A percentile compares a stretch with the other conserved stretches of the same genome.
These are phyloP conservation scores for Allantophomopsis cytisporea DNA, from an alignment of 2,329 filamentous ascomycete species.

Conservation along the genomic window DNA sequence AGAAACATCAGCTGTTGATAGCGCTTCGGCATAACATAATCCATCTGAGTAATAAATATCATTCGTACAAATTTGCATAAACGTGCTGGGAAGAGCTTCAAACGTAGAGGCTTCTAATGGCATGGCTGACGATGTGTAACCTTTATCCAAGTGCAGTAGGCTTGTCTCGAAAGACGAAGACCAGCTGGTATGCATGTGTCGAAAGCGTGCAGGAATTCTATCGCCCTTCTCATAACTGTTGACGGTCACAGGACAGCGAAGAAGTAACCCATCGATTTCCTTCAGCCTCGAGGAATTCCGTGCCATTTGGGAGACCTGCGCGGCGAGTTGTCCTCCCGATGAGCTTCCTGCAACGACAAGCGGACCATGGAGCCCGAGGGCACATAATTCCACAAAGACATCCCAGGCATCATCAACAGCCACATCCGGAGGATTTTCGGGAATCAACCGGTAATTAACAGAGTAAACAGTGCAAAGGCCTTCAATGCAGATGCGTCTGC, in stretches of 20 bases:
- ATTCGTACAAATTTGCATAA: slow-evolving; percentile 35
- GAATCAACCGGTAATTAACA: slow-evolving; percentile 29
- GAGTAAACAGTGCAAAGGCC: slow-evolving; percentile 24
- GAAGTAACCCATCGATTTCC: slow-evolving; percentile 24
- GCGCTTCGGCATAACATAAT: slow-evolving; percentile 29
- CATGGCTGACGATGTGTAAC: slow-evolving; percentile 17
- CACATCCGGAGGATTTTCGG: slow-evolving; percentile 22
- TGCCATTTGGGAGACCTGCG: slow-evolving; percentile 24
- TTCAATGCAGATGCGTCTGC: slow-evolving; percentile 24
- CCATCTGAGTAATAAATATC: slow-evolving; percentile 37
- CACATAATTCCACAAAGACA: background rate
- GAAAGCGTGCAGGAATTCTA: slow-evolving; percentile 23
- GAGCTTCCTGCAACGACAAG: slow-evolving; percentile 29
- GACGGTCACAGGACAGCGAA: slow-evolving; percentile 33
- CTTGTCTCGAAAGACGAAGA: slow-evolving; percentile 20
- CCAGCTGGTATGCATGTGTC: slow-evolving; percentile 24
- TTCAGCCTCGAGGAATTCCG: slow-evolving; percentile 3
- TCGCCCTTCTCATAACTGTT: slow-evolving; percentile 24
- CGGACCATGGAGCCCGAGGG: background rate
- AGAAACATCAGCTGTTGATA: slow-evolving; percentile 24
- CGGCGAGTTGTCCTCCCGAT: slow-evolving; percentile 32
- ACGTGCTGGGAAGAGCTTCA: slow-evolving; percentile 23
- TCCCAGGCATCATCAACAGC: slow-evolving; percentile 27
- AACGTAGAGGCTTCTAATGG: slow-evolving; percentile 23
- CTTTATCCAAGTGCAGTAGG: slow-evolving; percentile 19